Evolutionary conservation across 768 basidiomycete species (phyloP).

Genomic region (Chalciporus sphaerocephalus): DNA sequence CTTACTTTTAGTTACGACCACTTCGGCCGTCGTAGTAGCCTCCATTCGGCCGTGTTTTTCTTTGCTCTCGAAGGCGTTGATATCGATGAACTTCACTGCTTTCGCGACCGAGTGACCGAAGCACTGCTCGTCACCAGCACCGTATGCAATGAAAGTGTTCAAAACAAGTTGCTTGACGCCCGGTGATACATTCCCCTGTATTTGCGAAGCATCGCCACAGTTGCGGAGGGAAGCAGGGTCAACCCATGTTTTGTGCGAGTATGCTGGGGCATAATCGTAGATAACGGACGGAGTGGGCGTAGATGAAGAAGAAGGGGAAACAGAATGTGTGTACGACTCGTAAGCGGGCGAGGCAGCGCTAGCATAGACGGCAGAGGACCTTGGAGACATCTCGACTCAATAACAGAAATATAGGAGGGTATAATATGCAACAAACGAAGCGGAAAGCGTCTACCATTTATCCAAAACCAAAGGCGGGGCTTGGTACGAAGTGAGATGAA

Average conservation of each 20-base stretch:
- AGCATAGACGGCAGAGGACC: constrained; percentile 24
- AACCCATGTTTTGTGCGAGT: constrained; percentile 48
- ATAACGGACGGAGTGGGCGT: constrained; percentile 27
- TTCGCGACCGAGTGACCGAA: constrained; percentile 63
- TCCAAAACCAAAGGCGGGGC: constrained; percentile 9
- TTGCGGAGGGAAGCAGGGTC: constrained; percentile 61
- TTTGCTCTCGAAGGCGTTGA: constrained; percentile 45
- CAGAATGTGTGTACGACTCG: constrained; percentile 20
- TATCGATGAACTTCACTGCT: constrained; percentile 55
- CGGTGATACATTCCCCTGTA: constrained; percentile 59
- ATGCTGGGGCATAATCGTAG: constrained; percentile 17
- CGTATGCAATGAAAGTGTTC: constrained; percentile 66
- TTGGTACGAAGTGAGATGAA: constrained; percentile 11
- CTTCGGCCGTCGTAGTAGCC: constrained; percentile 58
- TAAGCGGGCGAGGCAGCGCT: constrained; percentile 27
- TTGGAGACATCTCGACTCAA: constrained; percentile 23
- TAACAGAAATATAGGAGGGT: constrained; percentile 3
- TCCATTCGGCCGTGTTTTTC: constrained; percentile 52
- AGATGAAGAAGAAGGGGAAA: constrained; percentile 2
- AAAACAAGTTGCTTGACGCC: constrained; percentile 62
- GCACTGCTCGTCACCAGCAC: constrained; percentile 58
- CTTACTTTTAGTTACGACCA: constrained; percentile 59
- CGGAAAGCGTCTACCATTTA: constrained; percentile 24
- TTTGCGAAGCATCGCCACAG: constrained; percentile 50
- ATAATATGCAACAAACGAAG: constrained; percentile 2